Base-by-base conservation (phyloP, 192 early-diverging fungal species). In the Mortierella alpina region DNA sequence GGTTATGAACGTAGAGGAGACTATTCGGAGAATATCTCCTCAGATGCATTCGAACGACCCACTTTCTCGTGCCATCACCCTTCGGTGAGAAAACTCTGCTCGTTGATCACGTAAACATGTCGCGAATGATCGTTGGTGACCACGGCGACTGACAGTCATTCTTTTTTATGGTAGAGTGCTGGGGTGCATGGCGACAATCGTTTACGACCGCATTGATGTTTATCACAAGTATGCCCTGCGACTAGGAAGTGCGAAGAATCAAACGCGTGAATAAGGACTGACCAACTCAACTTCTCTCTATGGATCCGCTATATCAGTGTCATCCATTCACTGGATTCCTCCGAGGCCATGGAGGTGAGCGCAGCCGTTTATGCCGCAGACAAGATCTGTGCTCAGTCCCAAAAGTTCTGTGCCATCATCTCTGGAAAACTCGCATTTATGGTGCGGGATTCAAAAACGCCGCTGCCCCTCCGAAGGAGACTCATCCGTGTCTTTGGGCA, bases 401-500 rank as follows among this genome's bases (percentile, higher is more conserved):
- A 77, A 46, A 58, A 59, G n/a, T 87, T 87, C 66, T 80, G 77
- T n/a, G 68, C 79, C 13, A 82, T 84, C 53, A 84, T 87, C 6
- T 82, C 72, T 50, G 75, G 72, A 44, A 82, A 84, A 55, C 59
- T 85, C 7, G 72, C 66, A 12, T 68, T 72, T 44, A 78, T 82
- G 74, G 68, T 72, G 31, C 68, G 68, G n/a, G 72, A 76, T 45
- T 54, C 54, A 41, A 73, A 72, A 45, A 83, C 79, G 14, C 73
- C 82, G 13, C 59, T 83, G 4, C 71, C 82, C 11, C 58, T 83
- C 31, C 66, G 68, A 44, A 69, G 74, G 15, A 48, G 73, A 58
- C 57, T 85, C 22, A 75, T 87, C 44, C 70, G 78, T n/a, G 84
- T 87, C 51, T 82, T 87, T 60, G 84, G 86, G 31, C 86, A 87